Base-by-base conservation (phyloP, 2,329 filamentous ascomycete genomes). In the Phialophora expanda region DNA sequence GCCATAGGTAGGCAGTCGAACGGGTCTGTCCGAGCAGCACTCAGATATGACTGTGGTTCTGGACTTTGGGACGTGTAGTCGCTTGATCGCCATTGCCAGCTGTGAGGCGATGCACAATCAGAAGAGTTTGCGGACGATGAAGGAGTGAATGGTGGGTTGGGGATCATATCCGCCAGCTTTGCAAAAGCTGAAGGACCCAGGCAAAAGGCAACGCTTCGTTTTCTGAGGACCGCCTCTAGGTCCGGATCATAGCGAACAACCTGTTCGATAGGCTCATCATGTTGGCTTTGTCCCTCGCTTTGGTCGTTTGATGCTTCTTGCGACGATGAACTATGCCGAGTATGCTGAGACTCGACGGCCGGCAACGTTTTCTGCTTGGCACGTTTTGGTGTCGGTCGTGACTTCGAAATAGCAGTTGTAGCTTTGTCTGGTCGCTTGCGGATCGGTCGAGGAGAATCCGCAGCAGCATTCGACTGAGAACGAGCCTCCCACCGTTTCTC, bases 11-110 rank as follows among this genome's bases (percentile, higher is more conserved):
- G 67, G 2, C 70, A 70, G 66, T 78, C 76, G 67, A 79, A 79
- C 0, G 77, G 75, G 58, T 79, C 76, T 12, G 75, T 79, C 26
- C 74, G 73, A 12, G 78, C 74, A 34, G 77, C 77, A 56, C 75
- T 78, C 34, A 78, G 69, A 0, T 77, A 70, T 3, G 74, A 74
- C 62, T 71, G 72, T 12, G 77, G 76, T 17, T 75, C 74, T 14
- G 70, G 68, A 41, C 57, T 64, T 44, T 28, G 66, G 41, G 17
- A 67, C 34, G n/a, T 67, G 63, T 24, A 62, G 3, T n/a, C 28
- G 20, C 48, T 12, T 32, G 41, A 61, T 28, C 28, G 26, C 51
- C 50, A 56, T 12, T 26, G 30, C 46, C 26, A 17, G 6, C n/a
- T 41, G 14, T 66, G 14, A 24, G 59, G 55, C 8, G 64, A 44